Evolutionary conservation across 2,329 filamentous ascomycete genomes (phyloP).

Genomic region (Calonectria fujianensis): DNA sequence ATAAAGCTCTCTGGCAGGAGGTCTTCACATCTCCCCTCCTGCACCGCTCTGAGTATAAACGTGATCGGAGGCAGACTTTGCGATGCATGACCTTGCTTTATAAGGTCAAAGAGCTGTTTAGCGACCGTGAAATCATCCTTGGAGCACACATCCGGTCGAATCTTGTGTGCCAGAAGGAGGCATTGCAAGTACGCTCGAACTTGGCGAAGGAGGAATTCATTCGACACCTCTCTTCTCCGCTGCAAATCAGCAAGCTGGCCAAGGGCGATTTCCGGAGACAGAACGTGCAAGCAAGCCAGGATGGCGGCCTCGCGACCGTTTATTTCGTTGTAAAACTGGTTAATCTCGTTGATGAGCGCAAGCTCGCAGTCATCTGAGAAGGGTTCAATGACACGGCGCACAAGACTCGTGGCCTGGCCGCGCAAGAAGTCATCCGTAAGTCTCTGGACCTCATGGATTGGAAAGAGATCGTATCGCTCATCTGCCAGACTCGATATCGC

Average conservation of each 20-base stretch:
- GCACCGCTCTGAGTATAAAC: conserved; percentile 29
- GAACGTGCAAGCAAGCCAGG: conserved; percentile 39
- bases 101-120: conserved; percentile 32
- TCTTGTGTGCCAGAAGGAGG: conserved; percentile 30
- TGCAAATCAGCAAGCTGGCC: conserved; percentile 30
- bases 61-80: conserved; percentile 30
- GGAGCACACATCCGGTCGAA: conserved; percentile 18
- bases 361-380: conserved; percentile 36
- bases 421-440: conserved; percentile 35
- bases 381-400: conserved; percentile 35
- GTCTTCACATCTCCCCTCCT: conserved; percentile 33
- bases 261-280: conserved; percentile 27
- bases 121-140: conserved; percentile 13
- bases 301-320: conserved; percentile 36
- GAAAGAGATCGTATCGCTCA: conserved; percentile 39
- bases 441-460: conserved; percentile 32
- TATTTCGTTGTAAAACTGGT: conserved; percentile 28
- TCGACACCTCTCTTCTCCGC: conserved; percentile 21
- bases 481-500: conserved; percentile 32
- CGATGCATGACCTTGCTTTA: conserved; percentile 15
- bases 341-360: conserved; percentile 27
- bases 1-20: conserved; percentile 35
- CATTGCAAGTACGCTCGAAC: conserved; percentile 42
- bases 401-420: background rate
- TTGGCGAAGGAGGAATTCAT: conserved; percentile 29